These are phyloP conservation scores for Neopestalotiopsis clavispora DNA, from an alignment of 2,329 filamentous ascomycete genomes.

Conservation along the genomic window DNA sequence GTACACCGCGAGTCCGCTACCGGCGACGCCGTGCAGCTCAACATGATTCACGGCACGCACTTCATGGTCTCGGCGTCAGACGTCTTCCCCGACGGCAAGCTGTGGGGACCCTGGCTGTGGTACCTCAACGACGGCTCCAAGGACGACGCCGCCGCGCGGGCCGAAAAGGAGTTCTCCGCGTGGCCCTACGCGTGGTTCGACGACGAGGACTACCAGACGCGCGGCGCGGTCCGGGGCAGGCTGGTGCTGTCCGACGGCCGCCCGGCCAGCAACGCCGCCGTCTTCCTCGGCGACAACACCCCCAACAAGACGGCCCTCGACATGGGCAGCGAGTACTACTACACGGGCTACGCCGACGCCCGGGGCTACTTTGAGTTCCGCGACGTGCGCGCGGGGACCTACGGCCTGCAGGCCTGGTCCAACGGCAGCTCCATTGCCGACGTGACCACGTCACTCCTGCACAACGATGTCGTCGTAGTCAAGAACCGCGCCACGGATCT, in stretches of 20 bases:
- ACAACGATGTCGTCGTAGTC: constrained; percentile 44
- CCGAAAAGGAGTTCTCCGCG: constrained; percentile 43
- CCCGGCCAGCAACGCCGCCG: constrained; percentile 50
- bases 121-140: constrained; percentile 52
- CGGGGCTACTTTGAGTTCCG: constrained; percentile 48
- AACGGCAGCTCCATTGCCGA: constrained; percentile 48
- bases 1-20: constrained; percentile 53
- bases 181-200: constrained; percentile 58
- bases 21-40: constrained; percentile 56
- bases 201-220: constrained; percentile 50
- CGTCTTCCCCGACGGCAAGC: constrained; percentile 43
- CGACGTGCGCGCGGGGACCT: constrained; percentile 48
- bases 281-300: constrained; percentile 54
- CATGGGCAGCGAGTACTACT: constrained; percentile 54
- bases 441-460: constrained; percentile 48
- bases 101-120: constrained; percentile 50
- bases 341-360: constrained; percentile 49
- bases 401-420: constrained; percentile 55
- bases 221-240: constrained; percentile 49
- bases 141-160: constrained; percentile 44
- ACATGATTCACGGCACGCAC: constrained; percentile 59
- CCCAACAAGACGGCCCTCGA: constrained; percentile 50
- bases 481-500: constrained; percentile 40
- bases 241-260: constrained; percentile 52
- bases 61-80: constrained; percentile 43